These are phyloP conservation scores for Gypsophila paniculata DNA, from an alignment of 179 eudicot genomes.

Conservation along the genomic window DNA sequence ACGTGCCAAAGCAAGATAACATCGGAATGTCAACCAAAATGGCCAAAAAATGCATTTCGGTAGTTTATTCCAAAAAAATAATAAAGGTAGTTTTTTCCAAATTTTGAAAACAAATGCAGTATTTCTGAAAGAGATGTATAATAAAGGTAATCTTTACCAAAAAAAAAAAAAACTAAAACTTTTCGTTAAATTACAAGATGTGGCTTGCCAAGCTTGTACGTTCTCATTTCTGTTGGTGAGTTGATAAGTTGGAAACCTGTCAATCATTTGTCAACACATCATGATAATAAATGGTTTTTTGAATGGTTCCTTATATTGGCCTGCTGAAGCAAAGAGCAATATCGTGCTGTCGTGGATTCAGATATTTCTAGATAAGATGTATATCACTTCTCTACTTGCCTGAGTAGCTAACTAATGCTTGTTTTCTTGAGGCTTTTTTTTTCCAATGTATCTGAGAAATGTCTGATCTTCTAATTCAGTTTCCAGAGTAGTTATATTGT, in stretches of 20 bases:
- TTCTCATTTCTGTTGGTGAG: not conserved
- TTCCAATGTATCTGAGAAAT: not conserved
- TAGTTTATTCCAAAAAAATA: too few species aligned
- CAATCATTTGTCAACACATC: not conserved
- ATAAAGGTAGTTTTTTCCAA: too few species aligned
- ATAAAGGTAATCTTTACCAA: too few species aligned
- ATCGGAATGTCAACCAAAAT: too few species aligned
- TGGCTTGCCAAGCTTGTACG: not conserved
- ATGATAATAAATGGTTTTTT: not conserved
- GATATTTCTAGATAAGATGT: not conserved
- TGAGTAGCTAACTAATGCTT: not conserved
- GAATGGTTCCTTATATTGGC: not conserved
- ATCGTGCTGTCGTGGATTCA: not conserved
- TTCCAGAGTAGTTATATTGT: not conserved
- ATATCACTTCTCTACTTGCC: not conserved
- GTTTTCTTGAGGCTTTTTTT: not conserved
- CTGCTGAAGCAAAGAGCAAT: not conserved
- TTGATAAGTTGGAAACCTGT: not conserved
- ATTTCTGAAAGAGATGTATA: too few species aligned
- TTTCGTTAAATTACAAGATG: not conserved
- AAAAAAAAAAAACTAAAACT: too few species aligned
- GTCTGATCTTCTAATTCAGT: not conserved
- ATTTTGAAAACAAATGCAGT: too few species aligned
- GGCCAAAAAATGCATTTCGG: too few species aligned
- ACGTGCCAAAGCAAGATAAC: too few species aligned